phyloP scores from a whole-genome alignment of 2,329 filamentous ascomycete species.

The Pyrenophora teres region DNA sequence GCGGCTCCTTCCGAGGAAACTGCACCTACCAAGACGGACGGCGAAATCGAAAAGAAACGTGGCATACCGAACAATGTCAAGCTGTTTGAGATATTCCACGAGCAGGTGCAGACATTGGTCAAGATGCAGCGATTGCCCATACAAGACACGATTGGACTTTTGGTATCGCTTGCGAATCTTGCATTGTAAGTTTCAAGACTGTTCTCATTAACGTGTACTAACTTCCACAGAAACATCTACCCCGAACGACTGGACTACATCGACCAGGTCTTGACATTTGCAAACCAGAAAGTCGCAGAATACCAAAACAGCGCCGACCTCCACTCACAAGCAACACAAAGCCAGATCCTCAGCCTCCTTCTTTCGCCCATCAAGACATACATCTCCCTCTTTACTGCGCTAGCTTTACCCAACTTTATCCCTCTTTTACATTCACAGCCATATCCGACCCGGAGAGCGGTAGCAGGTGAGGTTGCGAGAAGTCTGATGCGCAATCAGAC shows the following conservation, averaged over 20 bases:
- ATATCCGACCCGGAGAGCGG: conserved; percentile 86
- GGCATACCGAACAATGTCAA: conserved; percentile 78
- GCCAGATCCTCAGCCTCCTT: conserved; percentile 86
- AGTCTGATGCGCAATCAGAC: conserved; percentile 83
- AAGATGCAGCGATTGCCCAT: conserved; percentile 89
- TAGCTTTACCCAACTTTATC: conserved; percentile 89
- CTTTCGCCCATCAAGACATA: conserved; percentile 89
- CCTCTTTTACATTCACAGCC: conserved; percentile 89
- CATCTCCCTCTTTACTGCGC: conserved; percentile 91
- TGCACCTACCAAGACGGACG: conserved; percentile 47
- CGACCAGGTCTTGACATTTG: conserved; percentile 89
- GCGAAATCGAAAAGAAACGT: conserved; percentile 52
- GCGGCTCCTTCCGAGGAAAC: conserved; percentile 39
- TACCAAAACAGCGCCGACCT: conserved; percentile 94
- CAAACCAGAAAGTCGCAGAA: conserved; percentile 81
- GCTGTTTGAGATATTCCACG: conserved; percentile 96
- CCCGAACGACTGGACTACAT: conserved; percentile 91
- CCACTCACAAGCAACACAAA: conserved; percentile 84
- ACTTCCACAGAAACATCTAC: conserved; percentile 74
- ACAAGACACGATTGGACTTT: conserved; percentile 88
- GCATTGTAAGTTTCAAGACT: conserved; percentile 64
- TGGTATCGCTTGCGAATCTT: conserved; percentile 92
- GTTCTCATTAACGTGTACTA: conserved; percentile 21
- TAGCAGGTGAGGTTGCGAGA: conserved; percentile 85
- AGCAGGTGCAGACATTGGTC: conserved; percentile 91